phyloP scores from a whole-genome alignment of 768 basidiomycete genomes.

The Podaxis mareebaensis region DNA sequence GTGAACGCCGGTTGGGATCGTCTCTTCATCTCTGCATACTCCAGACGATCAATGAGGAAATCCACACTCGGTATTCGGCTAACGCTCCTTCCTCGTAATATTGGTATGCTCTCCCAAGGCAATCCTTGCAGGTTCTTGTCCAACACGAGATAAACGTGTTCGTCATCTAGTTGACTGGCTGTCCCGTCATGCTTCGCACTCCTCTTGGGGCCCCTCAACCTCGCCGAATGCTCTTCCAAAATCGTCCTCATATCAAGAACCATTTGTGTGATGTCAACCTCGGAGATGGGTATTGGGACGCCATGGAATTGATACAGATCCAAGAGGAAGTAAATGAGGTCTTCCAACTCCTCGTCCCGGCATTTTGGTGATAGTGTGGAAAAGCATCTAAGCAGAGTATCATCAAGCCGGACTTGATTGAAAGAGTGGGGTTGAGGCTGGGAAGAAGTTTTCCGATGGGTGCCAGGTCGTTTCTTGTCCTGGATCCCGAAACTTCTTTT shows the following conservation, averaged over 20 bases:
- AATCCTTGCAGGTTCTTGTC: constrained; percentile 88
- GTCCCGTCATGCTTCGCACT: constrained; percentile 23
- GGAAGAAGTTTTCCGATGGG: constrained; percentile 36
- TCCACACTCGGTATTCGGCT: constrained; percentile 91
- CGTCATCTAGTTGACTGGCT: constrained; percentile 29
- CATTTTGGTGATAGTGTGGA: constrained; percentile 80
- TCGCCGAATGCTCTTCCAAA: constrained; percentile 69
- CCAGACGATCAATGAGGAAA: constrained; percentile 83
- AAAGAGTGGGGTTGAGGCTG: constrained; percentile 34
- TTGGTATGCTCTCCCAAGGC: constrained; percentile 95
- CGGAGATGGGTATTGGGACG: constrained; percentile 82
- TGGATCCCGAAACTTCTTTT: constrained; percentile 58
- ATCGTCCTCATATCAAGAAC: constrained; percentile 78
- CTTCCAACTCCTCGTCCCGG: constrained; percentile 92
- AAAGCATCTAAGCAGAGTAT: constrained; percentile 82
- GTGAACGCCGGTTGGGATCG: constrained; percentile 19
- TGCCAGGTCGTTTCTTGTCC: constrained; percentile 54
- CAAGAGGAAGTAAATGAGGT: constrained; percentile 89
- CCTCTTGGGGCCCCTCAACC: constrained; percentile 25
- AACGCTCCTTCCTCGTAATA: constrained; percentile 79
- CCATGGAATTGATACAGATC: constrained; percentile 96
- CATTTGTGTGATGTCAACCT: constrained; percentile 91
- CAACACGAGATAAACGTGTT: constrained; percentile 85
- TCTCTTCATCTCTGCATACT: constrained; percentile 51
- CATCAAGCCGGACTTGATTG: constrained; percentile 61